These are phyloP conservation scores for Fusarium sp. DNA, from an alignment of 2,329 filamentous ascomycete genomes.

Conservation along the genomic window DNA sequence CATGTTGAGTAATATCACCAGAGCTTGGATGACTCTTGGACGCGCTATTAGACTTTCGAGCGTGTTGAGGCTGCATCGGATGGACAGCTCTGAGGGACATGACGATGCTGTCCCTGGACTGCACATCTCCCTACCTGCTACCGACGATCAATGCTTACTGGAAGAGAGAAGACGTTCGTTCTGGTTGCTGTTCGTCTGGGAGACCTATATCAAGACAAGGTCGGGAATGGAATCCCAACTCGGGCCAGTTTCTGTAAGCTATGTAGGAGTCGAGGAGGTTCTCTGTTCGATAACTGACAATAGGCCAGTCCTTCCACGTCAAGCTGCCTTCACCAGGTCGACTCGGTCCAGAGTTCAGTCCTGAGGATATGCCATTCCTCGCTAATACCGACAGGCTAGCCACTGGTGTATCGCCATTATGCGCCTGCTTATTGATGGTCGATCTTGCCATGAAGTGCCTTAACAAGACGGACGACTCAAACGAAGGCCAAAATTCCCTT, in stretches of 20 bases:
- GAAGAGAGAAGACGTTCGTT: not conserved
- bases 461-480: accelerated
- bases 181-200: not conserved
- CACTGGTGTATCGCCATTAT: accelerated
- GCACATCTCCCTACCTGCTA: accelerated
- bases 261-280: too few species aligned
- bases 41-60: not conserved
- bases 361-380: accelerated
- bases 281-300: too few species aligned
- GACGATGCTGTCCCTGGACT: not conserved
- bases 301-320: not conserved
- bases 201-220: not conserved
- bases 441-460: not conserved
- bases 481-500: not conserved
- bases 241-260: not conserved
- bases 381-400: not conserved
- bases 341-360: not conserved
- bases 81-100: not conserved
- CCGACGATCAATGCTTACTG: accelerated
- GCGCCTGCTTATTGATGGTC: not conserved
- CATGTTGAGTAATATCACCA: not conserved
- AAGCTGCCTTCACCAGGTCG: not conserved
- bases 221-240: not conserved
- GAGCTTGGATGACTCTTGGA: not conserved
- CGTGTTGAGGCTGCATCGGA: not conserved